Base-by-base conservation (phyloP, 345 rosid species). In the Anastatica hierochuntica region DNA sequence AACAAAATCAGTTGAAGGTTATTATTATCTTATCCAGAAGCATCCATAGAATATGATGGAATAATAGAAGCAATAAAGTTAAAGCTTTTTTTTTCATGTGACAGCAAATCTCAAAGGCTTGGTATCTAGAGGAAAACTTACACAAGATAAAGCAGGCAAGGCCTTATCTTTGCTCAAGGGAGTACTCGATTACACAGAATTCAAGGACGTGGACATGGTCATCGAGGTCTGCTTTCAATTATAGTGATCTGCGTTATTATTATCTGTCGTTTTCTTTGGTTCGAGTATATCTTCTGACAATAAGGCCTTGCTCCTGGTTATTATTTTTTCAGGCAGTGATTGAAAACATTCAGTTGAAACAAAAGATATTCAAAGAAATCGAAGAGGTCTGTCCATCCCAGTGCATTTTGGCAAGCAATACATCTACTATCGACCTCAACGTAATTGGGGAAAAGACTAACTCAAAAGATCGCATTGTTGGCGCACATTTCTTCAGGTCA, bases 401-500 rank as follows among this genome's bases (percentile, higher is more conserved):
- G 60, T 88, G 98, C 73, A 85, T 92, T 56, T 75, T 92, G 76
- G 96, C 98, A 29, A 72, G 90, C 47, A 92, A 92, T 41, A 88
- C 98, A 58, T 92, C 96, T 44, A 78, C 95, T 3, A 83, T 88
- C 33, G 94, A 85, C 72, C 80, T 92, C 49, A 74, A 83, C 46
- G 23, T 78, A 49, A 61, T 88, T 58, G 98, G 96, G 27, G 85
- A 83, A 62, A 88, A 81, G 72, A 83, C 79, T 29, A 77, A 69
- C 54, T 77, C 95, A 14, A 75, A 85, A 60, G 90, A 78, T 68
- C 94, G 95, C 44, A 80, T 92, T 24, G 68, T 92, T 61, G 98
- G 98, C 5, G 98, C 96, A 27, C 96, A 85, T 57, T 92, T 92
- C 80, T 92, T 92, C 85, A 92, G 98, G 98, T 84, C 57, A 34